Conservation (phyloP, 305 asterid species). For the Solanum hybrid region DNA sequence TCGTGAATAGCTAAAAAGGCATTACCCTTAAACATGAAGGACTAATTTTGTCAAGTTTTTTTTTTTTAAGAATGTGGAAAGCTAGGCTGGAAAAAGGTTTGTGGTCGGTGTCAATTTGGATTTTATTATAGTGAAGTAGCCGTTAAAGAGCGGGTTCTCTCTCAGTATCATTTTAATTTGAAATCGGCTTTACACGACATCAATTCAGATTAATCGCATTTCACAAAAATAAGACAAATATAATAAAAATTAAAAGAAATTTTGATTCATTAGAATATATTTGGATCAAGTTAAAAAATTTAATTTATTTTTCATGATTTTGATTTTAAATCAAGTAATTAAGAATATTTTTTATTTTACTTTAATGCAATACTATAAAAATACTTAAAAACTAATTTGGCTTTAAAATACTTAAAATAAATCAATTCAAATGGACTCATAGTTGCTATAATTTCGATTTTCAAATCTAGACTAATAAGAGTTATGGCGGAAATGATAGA, state of each 20-base stretch:
- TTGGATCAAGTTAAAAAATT: not conserved
- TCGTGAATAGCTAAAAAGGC: not conserved
- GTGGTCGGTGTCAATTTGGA: conserved; percentile 31
- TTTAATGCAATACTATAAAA: too few relatives aligned
- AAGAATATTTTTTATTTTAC: too few relatives aligned
- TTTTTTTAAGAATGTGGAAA: not conserved
- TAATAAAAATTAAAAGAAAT: too few relatives aligned
- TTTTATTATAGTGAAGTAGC: conserved; percentile 20
- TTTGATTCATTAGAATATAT: too few relatives aligned
- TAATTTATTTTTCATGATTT: not conserved
- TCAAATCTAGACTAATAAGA: not conserved
- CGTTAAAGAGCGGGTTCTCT: conserved; percentile 23
- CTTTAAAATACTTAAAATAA: too few relatives aligned
- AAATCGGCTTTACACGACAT: fast-evolving
- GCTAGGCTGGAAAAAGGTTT: conserved; percentile 24
- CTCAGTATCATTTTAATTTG: not conserved
- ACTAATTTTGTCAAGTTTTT: not conserved
- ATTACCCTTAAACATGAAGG: not conserved
- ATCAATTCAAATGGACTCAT: not conserved
- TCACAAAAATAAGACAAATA: not conserved
- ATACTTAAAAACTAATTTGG: not conserved
- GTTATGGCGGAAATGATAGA: not conserved
- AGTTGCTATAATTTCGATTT: not conserved
- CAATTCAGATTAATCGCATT: not conserved
- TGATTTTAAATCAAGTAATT: not conserved